Evolutionary conservation across 768 basidiomycete species (phyloP).

Genomic region (Neoboletus brunneissimus): DNA sequence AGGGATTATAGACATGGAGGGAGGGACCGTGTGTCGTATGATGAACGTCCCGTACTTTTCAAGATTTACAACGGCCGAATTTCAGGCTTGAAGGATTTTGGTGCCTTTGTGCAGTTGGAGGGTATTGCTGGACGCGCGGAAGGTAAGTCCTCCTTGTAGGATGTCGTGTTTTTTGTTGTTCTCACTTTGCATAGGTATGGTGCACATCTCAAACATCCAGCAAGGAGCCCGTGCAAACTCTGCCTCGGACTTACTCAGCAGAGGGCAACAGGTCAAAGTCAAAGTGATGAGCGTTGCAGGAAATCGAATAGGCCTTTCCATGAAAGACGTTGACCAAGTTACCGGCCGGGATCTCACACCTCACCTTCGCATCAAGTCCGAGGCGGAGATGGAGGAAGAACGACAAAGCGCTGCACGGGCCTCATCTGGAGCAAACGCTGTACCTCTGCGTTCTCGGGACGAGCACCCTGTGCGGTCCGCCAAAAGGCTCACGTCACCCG

Average conservation of each 20-base stretch:
- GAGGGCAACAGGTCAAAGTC: slow-evolving; percentile 86
- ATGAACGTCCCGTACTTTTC: slow-evolving; percentile 85
- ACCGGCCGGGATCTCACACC: slow-evolving; percentile 92
- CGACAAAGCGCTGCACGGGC: slow-evolving; percentile 56
- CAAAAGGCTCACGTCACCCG: slow-evolving; percentile 90
- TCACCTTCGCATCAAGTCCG: slow-evolving; percentile 90
- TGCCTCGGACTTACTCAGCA: slow-evolving; percentile 79
- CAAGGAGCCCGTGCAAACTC: slow-evolving; percentile 81
- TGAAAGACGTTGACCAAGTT: slow-evolving; percentile 96
- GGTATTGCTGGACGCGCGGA: slow-evolving; percentile 83
- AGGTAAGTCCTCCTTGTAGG: slow-evolving; percentile 52
- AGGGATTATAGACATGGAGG: slow-evolving; percentile 41
- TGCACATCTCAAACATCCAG: slow-evolving; percentile 93
- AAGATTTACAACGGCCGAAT: slow-evolving; percentile 94
- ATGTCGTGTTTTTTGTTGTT: not conserved
- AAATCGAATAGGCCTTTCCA: slow-evolving; percentile 78
- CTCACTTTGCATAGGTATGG: slow-evolving; percentile 68
- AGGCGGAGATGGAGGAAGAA: slow-evolving; percentile 90
- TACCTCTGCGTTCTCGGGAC: slow-evolving; percentile 65
- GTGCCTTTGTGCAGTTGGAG: slow-evolving; percentile 89
- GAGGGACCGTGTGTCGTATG: slow-evolving; percentile 42
- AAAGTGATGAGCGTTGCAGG: slow-evolving; percentile 95
- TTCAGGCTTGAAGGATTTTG: slow-evolving; percentile 88
- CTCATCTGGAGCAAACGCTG: slow-evolving; percentile 81
- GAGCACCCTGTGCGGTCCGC: slow-evolving; percentile 64